These are phyloP conservation scores for Trichoderma breve DNA, from an alignment of 2,329 filamentous ascomycete species.

Conservation along the genomic window DNA sequence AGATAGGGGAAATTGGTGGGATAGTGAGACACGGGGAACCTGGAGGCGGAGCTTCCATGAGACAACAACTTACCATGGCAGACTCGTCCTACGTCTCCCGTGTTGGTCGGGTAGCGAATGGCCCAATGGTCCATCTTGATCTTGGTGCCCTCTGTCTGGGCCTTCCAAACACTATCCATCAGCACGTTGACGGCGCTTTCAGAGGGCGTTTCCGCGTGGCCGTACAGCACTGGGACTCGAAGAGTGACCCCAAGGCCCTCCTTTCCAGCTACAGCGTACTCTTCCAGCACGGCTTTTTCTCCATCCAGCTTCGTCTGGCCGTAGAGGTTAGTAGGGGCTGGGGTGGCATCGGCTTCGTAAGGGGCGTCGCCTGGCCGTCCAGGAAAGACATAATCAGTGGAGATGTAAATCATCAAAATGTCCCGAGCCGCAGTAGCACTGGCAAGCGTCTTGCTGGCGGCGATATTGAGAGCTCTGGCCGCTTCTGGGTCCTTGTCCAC, in stretches of 20 bases:
- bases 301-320: slow-evolving; percentile 61
- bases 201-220: slow-evolving; percentile 63
- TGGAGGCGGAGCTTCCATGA: neutral
- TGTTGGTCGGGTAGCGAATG: slow-evolving; percentile 82
- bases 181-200: slow-evolving; percentile 85
- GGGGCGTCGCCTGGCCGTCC: slow-evolving; percentile 77
- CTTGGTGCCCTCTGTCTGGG: slow-evolving; percentile 59
- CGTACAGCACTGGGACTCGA: slow-evolving; percentile 82
- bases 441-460: slow-evolving; percentile 66
- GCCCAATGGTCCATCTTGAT: slow-evolving; percentile 86
- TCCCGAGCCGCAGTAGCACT: slow-evolving; percentile 59
- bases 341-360: slow-evolving; percentile 63
- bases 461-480: slow-evolving; percentile 71
- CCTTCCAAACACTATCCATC: slow-evolving; percentile 72
- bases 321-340: slow-evolving; percentile 74
- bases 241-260: slow-evolving; percentile 64
- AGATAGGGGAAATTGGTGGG: neutral
- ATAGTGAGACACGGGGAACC: slow-evolving; percentile 17
- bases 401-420: slow-evolving; percentile 72
- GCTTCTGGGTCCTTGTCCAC: slow-evolving; percentile 77
- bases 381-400: slow-evolving; percentile 78
- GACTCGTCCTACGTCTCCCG: slow-evolving; percentile 79
- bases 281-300: slow-evolving; percentile 63
- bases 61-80: slow-evolving; percentile 55
- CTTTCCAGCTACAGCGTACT: slow-evolving; percentile 49